A percentile compares a stretch with the other conserved stretches of the same genome.
phyloP scores from a whole-genome alignment of 2,329 filamentous ascomycete species.

The Neofusicoccum kwambonambiense region DNA sequence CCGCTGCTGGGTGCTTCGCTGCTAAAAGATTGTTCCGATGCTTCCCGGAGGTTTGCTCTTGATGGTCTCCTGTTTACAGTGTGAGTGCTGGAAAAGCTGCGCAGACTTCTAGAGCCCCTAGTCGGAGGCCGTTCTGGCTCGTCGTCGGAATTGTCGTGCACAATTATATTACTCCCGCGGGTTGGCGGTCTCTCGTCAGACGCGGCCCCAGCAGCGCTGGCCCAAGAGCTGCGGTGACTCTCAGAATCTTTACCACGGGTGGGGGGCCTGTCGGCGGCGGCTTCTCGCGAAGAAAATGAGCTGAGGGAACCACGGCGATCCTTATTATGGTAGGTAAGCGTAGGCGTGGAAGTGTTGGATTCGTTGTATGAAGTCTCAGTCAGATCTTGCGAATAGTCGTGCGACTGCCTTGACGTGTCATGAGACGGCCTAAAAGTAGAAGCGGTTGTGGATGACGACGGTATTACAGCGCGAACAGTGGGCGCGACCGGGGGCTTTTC shows the following conservation, averaged over 20 bases:
- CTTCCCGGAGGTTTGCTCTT: constrained; percentile 5
- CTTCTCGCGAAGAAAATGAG: not conserved
- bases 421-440: constrained; percentile 26
- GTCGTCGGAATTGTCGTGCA: not conserved
- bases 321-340: constrained; percentile 14
- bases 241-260: constrained; percentile 11
- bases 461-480: constrained; percentile 39
- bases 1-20: constrained; percentile 28
- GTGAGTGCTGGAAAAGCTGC: constrained; percentile 21
- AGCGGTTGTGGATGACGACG: constrained; percentile 28
- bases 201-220: constrained; percentile 26
- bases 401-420: not conserved
- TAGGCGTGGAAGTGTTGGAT: constrained; percentile 10
- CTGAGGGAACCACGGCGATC: not conserved
- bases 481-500: constrained; percentile 17
- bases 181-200: constrained; percentile 25
- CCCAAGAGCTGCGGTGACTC: constrained; percentile 5
- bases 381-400: constrained; percentile 8
- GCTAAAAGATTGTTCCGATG: constrained; percentile 31
- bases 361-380: not conserved
- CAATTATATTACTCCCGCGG: not conserved
- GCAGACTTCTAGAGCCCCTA: constrained; percentile 32
- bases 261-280: constrained; percentile 2
- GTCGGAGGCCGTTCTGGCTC: constrained; percentile 9
- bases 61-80: constrained; percentile 1